Conservation (phyloP, 2,329 filamentous ascomycete species). For the Emergomyces orientalis region DNA sequence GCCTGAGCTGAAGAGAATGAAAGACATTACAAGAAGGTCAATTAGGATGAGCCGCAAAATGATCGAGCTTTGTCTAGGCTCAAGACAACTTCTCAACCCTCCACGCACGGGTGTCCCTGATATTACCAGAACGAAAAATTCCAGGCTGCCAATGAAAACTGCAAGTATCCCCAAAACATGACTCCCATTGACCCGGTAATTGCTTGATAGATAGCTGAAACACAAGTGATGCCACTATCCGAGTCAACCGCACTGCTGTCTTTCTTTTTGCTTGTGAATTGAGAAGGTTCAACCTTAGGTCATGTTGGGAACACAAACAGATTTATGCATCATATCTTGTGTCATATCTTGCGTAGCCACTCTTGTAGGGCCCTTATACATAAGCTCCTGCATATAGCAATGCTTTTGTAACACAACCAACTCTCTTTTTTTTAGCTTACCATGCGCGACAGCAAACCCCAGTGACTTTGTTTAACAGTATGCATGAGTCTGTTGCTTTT, state of each 20-base stretch:
- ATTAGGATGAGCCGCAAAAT: neutral
- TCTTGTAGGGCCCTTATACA: neutral
- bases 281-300: neutral
- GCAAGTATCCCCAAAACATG: neutral
- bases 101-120: neutral
- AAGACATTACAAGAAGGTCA: neutral
- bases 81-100: neutral
- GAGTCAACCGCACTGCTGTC: constrained; percentile 1
- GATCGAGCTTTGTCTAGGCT: constrained; percentile 3
- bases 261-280: neutral
- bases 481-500: neutral
- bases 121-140: neutral
- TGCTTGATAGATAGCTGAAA: neutral
- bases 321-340: neutral
- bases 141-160: neutral
- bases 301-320: constrained; percentile 3
- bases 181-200: neutral
- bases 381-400: neutral
- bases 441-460: constrained; percentile 3
- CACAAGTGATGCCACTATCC: constrained; percentile 2
- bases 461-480: neutral
- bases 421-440: neutral
- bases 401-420: neutral
- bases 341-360: constrained; percentile 5
- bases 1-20: neutral